Percentiles rank a stretch among this genome's conserved stretches.
phyloP scores from a whole-genome alignment of 768 basidiomycete genomes.

The Megacollybia marginata region DNA sequence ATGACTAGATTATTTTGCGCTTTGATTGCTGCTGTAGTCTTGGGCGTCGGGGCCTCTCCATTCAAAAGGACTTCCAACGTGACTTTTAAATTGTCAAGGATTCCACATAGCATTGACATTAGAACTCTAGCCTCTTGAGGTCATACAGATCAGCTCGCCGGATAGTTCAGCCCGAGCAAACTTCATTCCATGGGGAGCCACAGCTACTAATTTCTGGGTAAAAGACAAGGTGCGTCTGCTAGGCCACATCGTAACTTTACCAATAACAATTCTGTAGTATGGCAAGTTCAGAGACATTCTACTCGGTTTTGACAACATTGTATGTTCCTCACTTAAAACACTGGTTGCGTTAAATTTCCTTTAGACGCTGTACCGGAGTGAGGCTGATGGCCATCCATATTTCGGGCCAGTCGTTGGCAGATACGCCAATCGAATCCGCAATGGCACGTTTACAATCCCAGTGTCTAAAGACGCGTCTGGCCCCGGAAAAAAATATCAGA shows the following conservation, averaged over 20 bases:
- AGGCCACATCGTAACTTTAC: background rate
- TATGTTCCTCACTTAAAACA: conserved; percentile 8
- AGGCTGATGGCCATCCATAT: conserved; percentile 28
- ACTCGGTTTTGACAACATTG: conserved; percentile 39
- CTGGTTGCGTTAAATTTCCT: background rate
- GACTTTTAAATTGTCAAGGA: too few species aligned
- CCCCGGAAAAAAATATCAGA: conserved; percentile 27
- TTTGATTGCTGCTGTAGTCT: too few species aligned
- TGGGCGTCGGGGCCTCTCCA: too few species aligned
- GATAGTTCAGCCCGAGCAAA: conserved; percentile 2
- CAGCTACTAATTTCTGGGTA: conserved; percentile 37
- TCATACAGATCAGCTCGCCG: conserved; percentile 2
- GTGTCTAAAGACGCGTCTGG: conserved; percentile 31
- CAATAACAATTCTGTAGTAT: conserved; percentile 11
- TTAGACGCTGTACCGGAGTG: conserved; percentile 26
- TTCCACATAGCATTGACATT: too few species aligned
- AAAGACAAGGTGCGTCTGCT: conserved; percentile 31
- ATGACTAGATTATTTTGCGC: too few species aligned
- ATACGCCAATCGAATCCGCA: conserved; percentile 33
- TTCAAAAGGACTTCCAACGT: too few species aligned
- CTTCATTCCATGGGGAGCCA: conserved; percentile 27
- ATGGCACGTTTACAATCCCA: conserved; percentile 37
- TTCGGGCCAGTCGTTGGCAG: conserved; percentile 36
- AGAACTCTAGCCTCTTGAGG: background rate
- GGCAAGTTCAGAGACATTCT: conserved; percentile 38